A percentile compares a stretch with the other conserved stretches of the same genome.
These are phyloP conservation scores for Gloeostereum incarnatum DNA, from an alignment of 768 basidiomycete species.

Conservation along the genomic window DNA sequence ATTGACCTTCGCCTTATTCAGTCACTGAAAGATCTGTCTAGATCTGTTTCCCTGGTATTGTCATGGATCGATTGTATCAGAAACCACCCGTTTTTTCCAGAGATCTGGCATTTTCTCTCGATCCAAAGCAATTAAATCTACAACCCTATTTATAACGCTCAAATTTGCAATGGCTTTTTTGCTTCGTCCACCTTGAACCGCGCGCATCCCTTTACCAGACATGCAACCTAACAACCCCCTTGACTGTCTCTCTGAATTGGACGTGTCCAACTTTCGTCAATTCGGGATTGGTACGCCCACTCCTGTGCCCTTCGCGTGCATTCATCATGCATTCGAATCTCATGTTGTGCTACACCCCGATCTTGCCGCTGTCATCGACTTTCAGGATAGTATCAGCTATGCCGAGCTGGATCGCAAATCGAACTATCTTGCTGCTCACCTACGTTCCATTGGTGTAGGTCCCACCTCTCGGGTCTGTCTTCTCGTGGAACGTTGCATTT, in stretches of 20 bases:
- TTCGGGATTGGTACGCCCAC: constrained; percentile 32
- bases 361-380: constrained; percentile 40
- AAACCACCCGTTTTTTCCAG: too few relatives aligned
- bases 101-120: too few relatives aligned
- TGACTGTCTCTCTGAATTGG: constrained; percentile 25
- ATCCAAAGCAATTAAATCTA: too few relatives aligned
- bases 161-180: too few relatives aligned
- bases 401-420: constrained; percentile 38
- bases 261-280: constrained; percentile 31
- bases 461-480: constrained; percentile 45
- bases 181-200: too few relatives aligned
- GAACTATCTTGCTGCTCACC: constrained; percentile 33
- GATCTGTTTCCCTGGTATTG: too few relatives aligned
- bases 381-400: constrained; percentile 38
- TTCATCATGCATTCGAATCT: constrained; percentile 48
- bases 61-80: too few relatives aligned
- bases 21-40: too few relatives aligned
- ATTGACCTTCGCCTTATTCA: too few relatives aligned
- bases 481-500: constrained; percentile 43
- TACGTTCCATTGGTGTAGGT: constrained; percentile 31
- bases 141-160: too few relatives aligned
- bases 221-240: too few relatives aligned
- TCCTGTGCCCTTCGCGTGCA: constrained; percentile 31
- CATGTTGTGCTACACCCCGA: constrained; percentile 32
- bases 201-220: too few relatives aligned